Evolutionary conservation across 805 yeast genomes (phyloP).

Genomic region (Barnettozyma sucrosica): DNA sequence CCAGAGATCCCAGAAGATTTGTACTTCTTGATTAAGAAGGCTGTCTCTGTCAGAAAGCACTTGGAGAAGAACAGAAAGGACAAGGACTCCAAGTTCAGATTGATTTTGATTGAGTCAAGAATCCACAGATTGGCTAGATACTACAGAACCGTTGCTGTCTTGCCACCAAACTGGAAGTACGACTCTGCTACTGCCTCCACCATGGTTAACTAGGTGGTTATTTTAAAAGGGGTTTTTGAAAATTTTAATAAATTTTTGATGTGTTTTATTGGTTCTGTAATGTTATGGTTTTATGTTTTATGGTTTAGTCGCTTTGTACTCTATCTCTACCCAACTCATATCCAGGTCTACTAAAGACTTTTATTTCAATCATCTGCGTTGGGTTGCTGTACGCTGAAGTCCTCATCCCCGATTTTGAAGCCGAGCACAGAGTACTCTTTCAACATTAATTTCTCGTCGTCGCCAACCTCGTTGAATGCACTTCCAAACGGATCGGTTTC

Average conservation of each 20-base stretch:
- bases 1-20: conserved; percentile 99
- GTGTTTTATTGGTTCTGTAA: conserved; percentile 3
- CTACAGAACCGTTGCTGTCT: conserved; percentile 99
- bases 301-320: background rate
- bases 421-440: conserved; percentile 16
- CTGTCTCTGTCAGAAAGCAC: conserved; percentile 99
- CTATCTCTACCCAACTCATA: background rate
- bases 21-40: conserved; percentile 98
- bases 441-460: conserved; percentile 11
- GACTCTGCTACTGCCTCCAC: conserved; percentile 99
- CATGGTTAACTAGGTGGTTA: conserved; percentile 76
- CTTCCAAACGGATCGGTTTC: conserved; percentile 14
- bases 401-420: conserved; percentile 19
- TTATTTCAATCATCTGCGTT: conserved; percentile 11
- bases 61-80: conserved; percentile 99
- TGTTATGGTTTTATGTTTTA: conserved; percentile 3
- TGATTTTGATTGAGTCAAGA: conserved; percentile 99
- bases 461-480: conserved; percentile 17
- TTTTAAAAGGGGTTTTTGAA: background rate
- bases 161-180: conserved; percentile 99
- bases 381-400: conserved; percentile 15
- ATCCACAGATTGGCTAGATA: conserved; percentile 99
- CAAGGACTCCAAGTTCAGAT: conserved; percentile 99
- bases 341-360: background rate
- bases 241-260: conserved; percentile 6